These are phyloP conservation scores for Blattamonas nauphoetae DNA, from an alignment of 78 protist species.

Conservation along the genomic window DNA sequence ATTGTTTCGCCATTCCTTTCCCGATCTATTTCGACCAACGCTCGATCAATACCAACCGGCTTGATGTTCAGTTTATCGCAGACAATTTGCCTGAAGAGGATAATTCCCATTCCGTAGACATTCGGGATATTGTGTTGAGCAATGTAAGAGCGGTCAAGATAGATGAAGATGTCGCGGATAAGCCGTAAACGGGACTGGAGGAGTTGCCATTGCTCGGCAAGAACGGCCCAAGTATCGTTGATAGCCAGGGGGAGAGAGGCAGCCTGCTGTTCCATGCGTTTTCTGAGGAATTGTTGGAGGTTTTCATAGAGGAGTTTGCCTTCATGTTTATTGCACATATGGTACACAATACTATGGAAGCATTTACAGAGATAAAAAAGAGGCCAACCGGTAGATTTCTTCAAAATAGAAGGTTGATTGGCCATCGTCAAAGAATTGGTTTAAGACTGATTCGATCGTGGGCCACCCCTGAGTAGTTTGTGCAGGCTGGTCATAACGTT, in stretches of 20 bases:
- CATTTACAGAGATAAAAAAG: too few species aligned
- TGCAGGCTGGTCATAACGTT: too few species aligned
- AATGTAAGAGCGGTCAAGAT: neutral
- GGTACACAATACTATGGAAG: too few species aligned
- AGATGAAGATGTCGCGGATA: neutral
- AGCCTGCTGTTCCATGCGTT: neutral
- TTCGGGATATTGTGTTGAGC: neutral
- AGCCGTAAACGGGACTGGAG: neutral
- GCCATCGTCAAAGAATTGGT: too few species aligned
- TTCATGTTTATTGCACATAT: too few species aligned
- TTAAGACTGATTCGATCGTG: too few species aligned
- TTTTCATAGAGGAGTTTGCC: neutral
- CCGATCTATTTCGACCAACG: neutral
- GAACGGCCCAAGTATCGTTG: neutral
- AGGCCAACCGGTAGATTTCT: too few species aligned
- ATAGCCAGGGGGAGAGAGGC: neutral
- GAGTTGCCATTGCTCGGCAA: neutral
- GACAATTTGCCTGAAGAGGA: neutral
- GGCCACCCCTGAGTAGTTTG: too few species aligned
- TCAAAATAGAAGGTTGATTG: too few species aligned
- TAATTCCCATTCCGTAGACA: neutral
- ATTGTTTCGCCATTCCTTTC: neutral
- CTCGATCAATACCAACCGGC: neutral
- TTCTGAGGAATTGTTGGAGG: neutral
- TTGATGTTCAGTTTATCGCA: neutral